phyloP scores from a whole-genome alignment of 306 rosid species.

The Vicia sativa region DNA sequence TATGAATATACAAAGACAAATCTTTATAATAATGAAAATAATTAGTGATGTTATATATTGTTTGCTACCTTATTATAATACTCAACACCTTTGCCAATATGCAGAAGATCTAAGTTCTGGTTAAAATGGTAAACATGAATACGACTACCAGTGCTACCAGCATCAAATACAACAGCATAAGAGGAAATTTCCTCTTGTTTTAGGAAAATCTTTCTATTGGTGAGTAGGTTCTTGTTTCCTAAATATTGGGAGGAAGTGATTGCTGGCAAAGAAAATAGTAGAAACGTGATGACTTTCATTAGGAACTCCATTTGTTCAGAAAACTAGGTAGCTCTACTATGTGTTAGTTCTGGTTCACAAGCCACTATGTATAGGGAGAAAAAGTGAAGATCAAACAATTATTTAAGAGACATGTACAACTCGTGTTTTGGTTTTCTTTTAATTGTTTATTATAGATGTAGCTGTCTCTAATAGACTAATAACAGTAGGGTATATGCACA shows the following conservation, averaged over 20 bases:
- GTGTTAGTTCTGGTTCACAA: not conserved
- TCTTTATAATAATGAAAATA: no score
- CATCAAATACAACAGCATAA: constrained; percentile 77
- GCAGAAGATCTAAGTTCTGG: constrained; percentile 60
- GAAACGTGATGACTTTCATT: constrained; percentile 32
- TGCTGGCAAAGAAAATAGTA: constrained; percentile 54
- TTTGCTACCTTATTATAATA: constrained; percentile 41
- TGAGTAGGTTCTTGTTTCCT: constrained; percentile 36
- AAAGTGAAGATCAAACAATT: not conserved
- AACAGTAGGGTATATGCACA: no score
- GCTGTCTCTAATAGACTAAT: not conserved
- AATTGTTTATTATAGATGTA: not conserved
- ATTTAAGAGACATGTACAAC: not conserved
- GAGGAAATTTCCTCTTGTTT: constrained; percentile 34
- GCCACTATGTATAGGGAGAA: not conserved
- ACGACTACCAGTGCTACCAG: constrained; percentile 87
- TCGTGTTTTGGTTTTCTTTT: not conserved
- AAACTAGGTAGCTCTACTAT: not conserved
- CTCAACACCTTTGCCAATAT: constrained; percentile 61
- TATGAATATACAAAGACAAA: no score
- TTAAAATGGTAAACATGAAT: constrained; percentile 76
- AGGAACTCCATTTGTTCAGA: not conserved
- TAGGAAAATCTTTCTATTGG: constrained; percentile 49
- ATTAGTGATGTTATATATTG: not conserved
- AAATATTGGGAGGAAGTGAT: constrained; percentile 29